Evolutionary conservation across 2,329 filamentous ascomycete species (phyloP).

Genomic region (Nigrospora sphaerica): DNA sequence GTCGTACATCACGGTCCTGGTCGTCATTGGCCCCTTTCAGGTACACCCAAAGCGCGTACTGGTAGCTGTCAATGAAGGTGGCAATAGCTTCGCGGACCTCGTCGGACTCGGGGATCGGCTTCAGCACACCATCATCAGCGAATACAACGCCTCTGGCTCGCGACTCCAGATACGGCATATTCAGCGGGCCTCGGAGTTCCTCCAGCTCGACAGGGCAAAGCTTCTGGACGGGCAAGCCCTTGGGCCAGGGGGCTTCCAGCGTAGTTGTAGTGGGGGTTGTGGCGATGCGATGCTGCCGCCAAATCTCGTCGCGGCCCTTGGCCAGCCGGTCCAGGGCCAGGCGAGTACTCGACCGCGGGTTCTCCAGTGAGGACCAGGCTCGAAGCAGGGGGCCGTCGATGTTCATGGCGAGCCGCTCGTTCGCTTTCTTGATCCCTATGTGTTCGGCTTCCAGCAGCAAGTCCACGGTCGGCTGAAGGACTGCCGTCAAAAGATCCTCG

Average conservation of each 20-base stretch:
- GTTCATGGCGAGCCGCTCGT: background rate
- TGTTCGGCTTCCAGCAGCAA: constrained; percentile 17
- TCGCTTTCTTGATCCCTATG: constrained; percentile 5
- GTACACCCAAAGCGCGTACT: constrained; percentile 11
- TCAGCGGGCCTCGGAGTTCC: background rate
- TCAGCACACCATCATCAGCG: background rate
- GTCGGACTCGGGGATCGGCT: constrained; percentile 6
- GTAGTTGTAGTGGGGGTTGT: constrained; percentile 1
- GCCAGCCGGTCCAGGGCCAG: constrained; percentile 13
- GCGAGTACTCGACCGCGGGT: background rate
- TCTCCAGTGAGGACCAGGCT: background rate
- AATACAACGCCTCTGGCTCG: constrained; percentile 13
- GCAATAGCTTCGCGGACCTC: constrained; percentile 8
- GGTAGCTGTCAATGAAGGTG: constrained; percentile 12
- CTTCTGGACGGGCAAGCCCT: constrained; percentile 9
- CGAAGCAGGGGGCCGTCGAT: background rate
- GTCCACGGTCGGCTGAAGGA: constrained; percentile 24
- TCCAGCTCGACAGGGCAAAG: background rate
- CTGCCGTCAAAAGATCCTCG: constrained; percentile 1
- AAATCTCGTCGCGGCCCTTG: constrained; percentile 11
- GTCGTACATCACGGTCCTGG: constrained; percentile 5
- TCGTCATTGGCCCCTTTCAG: constrained; percentile 3
- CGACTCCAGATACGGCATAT: constrained; percentile 12
- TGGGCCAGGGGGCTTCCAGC: constrained; percentile 9
- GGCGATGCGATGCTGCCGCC: constrained; percentile 4